Conservation (phyloP, 1,284 basidiomycete species). For the Trametes pubescens region DNA sequence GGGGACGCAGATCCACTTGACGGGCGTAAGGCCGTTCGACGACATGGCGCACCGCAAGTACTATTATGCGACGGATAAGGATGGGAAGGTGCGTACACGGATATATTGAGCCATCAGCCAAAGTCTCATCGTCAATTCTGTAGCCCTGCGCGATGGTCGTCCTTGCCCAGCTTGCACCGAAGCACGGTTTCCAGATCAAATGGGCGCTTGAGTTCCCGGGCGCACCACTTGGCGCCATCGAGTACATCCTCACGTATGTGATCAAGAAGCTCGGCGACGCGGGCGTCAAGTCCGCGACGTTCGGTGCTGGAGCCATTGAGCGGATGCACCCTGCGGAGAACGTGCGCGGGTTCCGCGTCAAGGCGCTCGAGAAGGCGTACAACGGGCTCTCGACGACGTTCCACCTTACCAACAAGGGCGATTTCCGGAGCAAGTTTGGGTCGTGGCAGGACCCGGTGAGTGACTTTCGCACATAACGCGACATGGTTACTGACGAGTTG, state of each 20-base stretch:
- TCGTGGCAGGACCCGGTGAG: constrained; percentile 47
- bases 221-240: constrained; percentile 57
- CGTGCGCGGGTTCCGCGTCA: constrained; percentile 47
- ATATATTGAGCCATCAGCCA: too few species aligned
- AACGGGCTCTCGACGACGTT: constrained; percentile 52
- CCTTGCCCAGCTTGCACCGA: constrained; percentile 58
- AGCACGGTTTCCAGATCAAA: constrained; percentile 64
- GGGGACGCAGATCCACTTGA: constrained; percentile 64
- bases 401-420: constrained; percentile 52
- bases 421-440: constrained; percentile 53
- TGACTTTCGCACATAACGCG: constrained; percentile 6
- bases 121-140: too few species aligned
- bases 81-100: constrained; percentile 46
- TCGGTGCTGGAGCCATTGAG: constrained; percentile 54
- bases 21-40: constrained; percentile 59
- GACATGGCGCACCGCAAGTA: constrained; percentile 61
- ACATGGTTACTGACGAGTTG: constrained; percentile 10
- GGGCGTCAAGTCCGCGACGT: constrained; percentile 53
- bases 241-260: constrained; percentile 56
- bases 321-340: constrained; percentile 47
- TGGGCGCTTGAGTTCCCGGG: constrained; percentile 65
- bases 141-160: constrained; percentile 57
- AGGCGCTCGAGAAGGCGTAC: constrained; percentile 57
- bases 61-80: constrained; percentile 56
- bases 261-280: constrained; percentile 54